These are phyloP conservation scores for Citrullus amarus DNA, from an alignment of 306 rosid genomes.

Conservation along the genomic window DNA sequence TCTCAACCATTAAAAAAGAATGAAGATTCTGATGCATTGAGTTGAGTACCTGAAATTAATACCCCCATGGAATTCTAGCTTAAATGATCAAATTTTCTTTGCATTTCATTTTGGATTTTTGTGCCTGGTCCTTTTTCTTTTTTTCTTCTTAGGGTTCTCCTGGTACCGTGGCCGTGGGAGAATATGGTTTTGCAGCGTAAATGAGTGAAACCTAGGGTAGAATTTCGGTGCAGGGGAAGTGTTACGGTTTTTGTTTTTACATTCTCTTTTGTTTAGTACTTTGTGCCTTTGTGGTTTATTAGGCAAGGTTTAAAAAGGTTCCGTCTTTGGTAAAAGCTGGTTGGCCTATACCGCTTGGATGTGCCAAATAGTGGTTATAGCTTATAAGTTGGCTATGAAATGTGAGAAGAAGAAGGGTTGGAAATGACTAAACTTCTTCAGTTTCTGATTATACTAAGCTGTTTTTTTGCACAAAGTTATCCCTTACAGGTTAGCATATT, in stretches of 20 bases:
- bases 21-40: slow-evolving; percentile 5
- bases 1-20: not conserved
- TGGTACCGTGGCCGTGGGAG: not conserved
- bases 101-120: not conserved
- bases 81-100: not conserved
- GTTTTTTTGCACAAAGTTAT: not conserved
- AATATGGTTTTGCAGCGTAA: not conserved
- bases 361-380: not conserved
- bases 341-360: not conserved
- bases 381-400: not conserved
- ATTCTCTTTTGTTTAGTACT: not conserved
- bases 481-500: not conserved
- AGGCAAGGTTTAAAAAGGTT: not conserved
- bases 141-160: not conserved
- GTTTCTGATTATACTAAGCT: not conserved
- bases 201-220: not conserved
- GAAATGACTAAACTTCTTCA: not conserved
- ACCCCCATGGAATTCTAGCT: not conserved
- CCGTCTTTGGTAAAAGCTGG: not conserved
- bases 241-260: not conserved
- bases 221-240: not conserved
- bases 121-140: not conserved
- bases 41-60: not conserved
- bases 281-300: not conserved
- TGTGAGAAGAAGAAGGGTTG: not conserved